Base-by-base conservation (phyloP, 176 grass and related monocot species). In the Hordeum marinum region DNA sequence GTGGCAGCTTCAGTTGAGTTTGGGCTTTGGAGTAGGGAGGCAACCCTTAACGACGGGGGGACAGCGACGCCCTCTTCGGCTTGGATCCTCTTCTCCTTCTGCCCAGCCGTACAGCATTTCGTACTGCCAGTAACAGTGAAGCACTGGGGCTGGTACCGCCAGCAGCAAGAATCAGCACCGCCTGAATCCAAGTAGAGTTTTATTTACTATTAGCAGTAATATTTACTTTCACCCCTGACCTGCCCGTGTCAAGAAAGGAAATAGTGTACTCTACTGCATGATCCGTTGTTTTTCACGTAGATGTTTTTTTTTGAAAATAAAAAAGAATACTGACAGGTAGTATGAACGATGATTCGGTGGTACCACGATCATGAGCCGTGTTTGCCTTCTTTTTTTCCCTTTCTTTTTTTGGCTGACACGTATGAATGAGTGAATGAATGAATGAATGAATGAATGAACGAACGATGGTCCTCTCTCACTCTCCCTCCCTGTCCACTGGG, bases 1-100 rank as follows among this genome's bases (percentile, higher is more conserved):
- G 14, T 6, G 0, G 13, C 5, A 52, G 15, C 8, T 41, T 41
- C 40, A 41, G 40, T 41, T 41, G 8, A 40, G 43, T 18, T 12
- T 0, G 7, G 67, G 57, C 59, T 21, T 85, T 32, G 87, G n/a
- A 85, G 36, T 37, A 46, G 87, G 87, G 61, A 68, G 60, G 60
- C 68, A 68, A 26, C 70, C 39, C 40, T 21, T 10, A 9, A 23
- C 61, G 68, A 17, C 59, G 35, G 61, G 76, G 77, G 77, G 27
- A 80, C 82, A 89, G 21, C 37, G 54, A 52, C 73, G 27, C 26
- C 11, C 26, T 11, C 1, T 76, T 52, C 15, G 48, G 48, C 48
- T 52, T 52, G 48, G 48, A 52, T 50, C 46, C 46, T 50, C 46
- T 50, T 17, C 46, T 50, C 29, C 46, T 50, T 50, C 46, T 50